Conservation (phyloP, 108 stramenopile genomes). For the Epithemia pelagica region DNA sequence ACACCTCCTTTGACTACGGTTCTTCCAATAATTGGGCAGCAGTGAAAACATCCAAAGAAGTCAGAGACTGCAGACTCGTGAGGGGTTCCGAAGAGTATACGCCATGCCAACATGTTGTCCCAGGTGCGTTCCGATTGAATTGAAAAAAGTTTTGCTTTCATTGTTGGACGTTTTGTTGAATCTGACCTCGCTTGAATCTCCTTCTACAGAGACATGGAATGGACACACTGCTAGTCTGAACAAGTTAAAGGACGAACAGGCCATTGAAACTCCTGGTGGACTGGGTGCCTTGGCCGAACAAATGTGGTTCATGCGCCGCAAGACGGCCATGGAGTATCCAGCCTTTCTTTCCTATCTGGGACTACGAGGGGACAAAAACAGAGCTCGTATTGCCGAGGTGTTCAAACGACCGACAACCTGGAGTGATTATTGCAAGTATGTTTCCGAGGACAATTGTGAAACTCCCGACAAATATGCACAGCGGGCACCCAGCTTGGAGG, state of each 20-base stretch:
- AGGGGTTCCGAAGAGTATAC: slow-evolving; percentile 9
- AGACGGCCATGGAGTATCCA: slow-evolving; percentile 19
- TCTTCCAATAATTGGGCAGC: slow-evolving; percentile 1
- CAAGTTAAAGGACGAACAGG: background rate
- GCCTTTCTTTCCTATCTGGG: slow-evolving; percentile 28
- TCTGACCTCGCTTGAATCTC: too few relatives aligned
- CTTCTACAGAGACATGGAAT: background rate
- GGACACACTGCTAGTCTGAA: background rate
- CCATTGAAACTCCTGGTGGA: background rate
- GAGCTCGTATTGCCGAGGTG: slow-evolving; percentile 11
- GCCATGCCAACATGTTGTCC: slow-evolving; percentile 21
- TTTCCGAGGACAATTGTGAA: slow-evolving; percentile 4
- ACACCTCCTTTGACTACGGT: slow-evolving; percentile 15
- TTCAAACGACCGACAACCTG: slow-evolving; percentile 22
- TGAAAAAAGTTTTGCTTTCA: too few relatives aligned
- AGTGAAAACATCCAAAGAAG: background rate
- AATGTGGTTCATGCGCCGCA: slow-evolving; percentile 26
- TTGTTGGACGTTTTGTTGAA: too few relatives aligned
- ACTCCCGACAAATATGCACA: slow-evolving; percentile 7
- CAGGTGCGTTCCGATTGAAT: slow-evolving; percentile 8
- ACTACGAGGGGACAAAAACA: slow-evolving; percentile 17
- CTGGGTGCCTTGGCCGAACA: slow-evolving; percentile 23
- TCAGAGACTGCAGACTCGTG: background rate
- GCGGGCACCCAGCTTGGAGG: slow-evolving; percentile 3
- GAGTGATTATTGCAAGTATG: slow-evolving; percentile 13